Base-by-base conservation (phyloP, 176 grass and related monocot species). In the Aegilops speltoides region DNA sequence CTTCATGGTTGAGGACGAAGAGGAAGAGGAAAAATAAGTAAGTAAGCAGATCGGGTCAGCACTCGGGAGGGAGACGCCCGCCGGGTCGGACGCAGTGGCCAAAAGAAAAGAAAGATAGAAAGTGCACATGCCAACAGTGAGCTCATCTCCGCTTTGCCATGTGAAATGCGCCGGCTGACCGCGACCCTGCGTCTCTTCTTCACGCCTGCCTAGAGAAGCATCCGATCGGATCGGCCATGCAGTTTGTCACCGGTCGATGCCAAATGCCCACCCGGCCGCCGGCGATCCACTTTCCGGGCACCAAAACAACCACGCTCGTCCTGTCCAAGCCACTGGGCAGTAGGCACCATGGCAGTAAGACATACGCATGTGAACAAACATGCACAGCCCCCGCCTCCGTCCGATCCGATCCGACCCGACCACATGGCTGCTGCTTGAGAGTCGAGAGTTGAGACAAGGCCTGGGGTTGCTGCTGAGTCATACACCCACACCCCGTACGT, bases 91-190 rank as follows among this genome's bases (percentile, higher is more conserved):
- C 19, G 38, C 20, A 4, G 46, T 2, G 2, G 25, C 10, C 40
- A 31, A 20, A 50, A 45, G 41, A 25, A 79, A 20, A 37, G 36
- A 37, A 78, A 22, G 12, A 59, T 11, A 60, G 1, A 59, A 36
- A 14, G 50, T 5, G 6, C 81, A 62, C 33, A 31, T 63, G 54
- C 24, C 7, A 1, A 1, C 54, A 14, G 52, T 14, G 34, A 26
- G 2, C n/a, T 28, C 34, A 1, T 26, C 25, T 36, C 41, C 28
- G 14, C 5, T 17, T 7, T 17, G 16, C 76, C 64, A 46, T n/a
- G 76, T 80, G 77, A 73, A 72, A 71, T 33, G 5, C 28, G 84
- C 76, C 4, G 33, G 16, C n/a, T 19, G 46, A 79, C 62, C 69
- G 64, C 48, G 16, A 57, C 46, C 22, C 65, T 12, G 26, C 12